Evolutionary conservation across 2,329 filamentous ascomycete genomes (phyloP), one percentile per base, ranked within the genome.

Genomic region (Cryoendolithus antarcticus): DNA sequence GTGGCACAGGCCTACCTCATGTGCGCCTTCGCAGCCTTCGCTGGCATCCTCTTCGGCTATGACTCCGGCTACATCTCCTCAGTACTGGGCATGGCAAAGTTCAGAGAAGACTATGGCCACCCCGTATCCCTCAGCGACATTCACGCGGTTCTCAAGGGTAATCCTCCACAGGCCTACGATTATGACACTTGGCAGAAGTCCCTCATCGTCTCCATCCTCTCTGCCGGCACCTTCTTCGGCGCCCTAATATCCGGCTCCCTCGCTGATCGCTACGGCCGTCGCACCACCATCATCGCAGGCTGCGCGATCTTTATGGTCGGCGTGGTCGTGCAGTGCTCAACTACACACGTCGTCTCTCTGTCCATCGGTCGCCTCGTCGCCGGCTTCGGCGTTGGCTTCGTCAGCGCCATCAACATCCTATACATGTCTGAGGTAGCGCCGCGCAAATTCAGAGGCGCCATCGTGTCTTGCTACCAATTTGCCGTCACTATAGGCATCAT

Each of bases 391-490:
- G 80, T 86, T 30, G 81, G 82, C 53, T 67, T 84, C 45, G 72
- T 86, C 40, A 83, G 80, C 13, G 79, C 81, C 41, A 62, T 66
- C 52, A 66, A 69, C 52, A 69, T 70, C 44, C 52, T 70, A 39
- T 69, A 63, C 54, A 62, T 65, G 52, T 54, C 55, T 3, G 58
- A 60, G 39, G 50, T 61, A 6, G 56, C 56, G 10, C 58, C 80
- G 42, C 74, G 72, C 60, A 84, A 82, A 61, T 78, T 91, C 44
- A 75, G 83, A 52, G 82, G 83, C 53, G 79, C 82, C 38, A 74
- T 88, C 35, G 83, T 89, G 10, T 78, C 80, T 0, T 80, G 79
- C 9, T 89, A 88, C 65, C 82, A 88, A 54, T 88, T 86, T 68
- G 84, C 79, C 57, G 79, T 89, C 59, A 88, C 82, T 41, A 73